These are phyloP conservation scores for Zychaea mexicana DNA, from an alignment of 371 early-diverging fungal genomes.

Conservation along the genomic window DNA sequence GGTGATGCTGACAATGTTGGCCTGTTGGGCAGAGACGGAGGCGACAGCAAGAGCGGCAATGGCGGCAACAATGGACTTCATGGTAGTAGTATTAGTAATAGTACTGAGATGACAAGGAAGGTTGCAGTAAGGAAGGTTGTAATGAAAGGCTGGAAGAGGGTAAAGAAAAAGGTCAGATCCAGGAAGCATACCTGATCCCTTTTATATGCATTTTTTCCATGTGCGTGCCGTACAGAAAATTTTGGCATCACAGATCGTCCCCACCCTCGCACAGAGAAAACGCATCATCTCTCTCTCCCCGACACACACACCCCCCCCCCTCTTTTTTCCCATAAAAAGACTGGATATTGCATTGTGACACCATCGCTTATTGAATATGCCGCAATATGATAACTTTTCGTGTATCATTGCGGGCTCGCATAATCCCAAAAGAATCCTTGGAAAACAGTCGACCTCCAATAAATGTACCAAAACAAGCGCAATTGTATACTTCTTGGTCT, in stretches of 20 bases:
- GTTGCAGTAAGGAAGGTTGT: neutral
- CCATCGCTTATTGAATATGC: neutral
- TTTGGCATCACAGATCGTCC: slow-evolving; percentile 4
- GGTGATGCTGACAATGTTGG: slow-evolving; percentile 16
- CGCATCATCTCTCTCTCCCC: neutral
- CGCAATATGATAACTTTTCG: too few species aligned
- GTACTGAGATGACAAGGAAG: neutral
- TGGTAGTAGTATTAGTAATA: neutral
- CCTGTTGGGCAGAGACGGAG: slow-evolving; percentile 12
- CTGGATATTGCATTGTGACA: neutral
- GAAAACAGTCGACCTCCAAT: too few species aligned
- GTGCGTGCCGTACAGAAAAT: neutral
- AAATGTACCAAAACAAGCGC: too few species aligned
- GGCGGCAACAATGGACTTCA: slow-evolving; percentile 28
- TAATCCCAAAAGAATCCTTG: too few species aligned
- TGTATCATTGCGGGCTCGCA: too few species aligned
- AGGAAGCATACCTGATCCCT: neutral
- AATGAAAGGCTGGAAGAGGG: neutral
- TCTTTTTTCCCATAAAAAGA: neutral
- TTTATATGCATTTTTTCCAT: neutral
- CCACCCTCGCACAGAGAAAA: neutral
- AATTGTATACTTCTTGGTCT: too few species aligned
- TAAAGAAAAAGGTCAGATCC: neutral
- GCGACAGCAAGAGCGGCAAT: slow-evolving; percentile 24
- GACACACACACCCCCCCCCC: neutral